Base-by-base conservation (phyloP, 805 yeast species). In the Kregervanrija delftensis region DNA sequence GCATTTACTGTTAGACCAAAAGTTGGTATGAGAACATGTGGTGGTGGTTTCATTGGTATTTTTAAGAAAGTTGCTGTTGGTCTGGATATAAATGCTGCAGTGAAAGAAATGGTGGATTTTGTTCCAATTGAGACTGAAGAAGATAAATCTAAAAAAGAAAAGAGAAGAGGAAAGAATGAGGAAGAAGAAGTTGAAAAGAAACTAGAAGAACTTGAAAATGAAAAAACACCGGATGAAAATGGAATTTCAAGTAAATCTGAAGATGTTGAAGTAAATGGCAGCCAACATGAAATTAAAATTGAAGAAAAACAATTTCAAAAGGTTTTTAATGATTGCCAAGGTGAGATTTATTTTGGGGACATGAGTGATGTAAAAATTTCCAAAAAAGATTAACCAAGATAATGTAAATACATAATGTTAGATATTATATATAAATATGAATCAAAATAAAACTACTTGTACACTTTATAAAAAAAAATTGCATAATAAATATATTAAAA, bases 1-100 rank as follows among this genome's bases (percentile, higher is more conserved):
- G 76, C 67, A 2, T 55, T 65, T 45, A 75, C 73, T 4, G 73
- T 76, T 41, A 60, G 79, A 49, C 80, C 80, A 3, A 69, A 67
- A 51, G 78, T 74, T 22, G 79, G 77, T 0, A 54, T 62, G 2
- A 62, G 67, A 48, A 63, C 69, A 0, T 71, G 68, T 34, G 79
- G 76, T 15, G 80, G 80, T 34, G 80, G 79, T 9, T 74, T 74
- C 53, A 67, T 73, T 34, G 70, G 67, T 1, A 55, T 74, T 8
- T 72, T 74, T 48, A 64, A 61, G 46, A 71, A 68, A 41, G 45
- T 48, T 30, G 45, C 52, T 38, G 28, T 22, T 33, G 49, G 53
- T 35, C 35, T 33, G 16, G 37, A 40, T 14, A 46, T 45, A 10
- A 43, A 43, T 14, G 30, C 46, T 8, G 46, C 40, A 31, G 30